Percentiles rank a stretch among this genome's conserved stretches.
Conservation (phyloP, 164 flowering plant genomes). For the Berberis thunbergii region DNA sequence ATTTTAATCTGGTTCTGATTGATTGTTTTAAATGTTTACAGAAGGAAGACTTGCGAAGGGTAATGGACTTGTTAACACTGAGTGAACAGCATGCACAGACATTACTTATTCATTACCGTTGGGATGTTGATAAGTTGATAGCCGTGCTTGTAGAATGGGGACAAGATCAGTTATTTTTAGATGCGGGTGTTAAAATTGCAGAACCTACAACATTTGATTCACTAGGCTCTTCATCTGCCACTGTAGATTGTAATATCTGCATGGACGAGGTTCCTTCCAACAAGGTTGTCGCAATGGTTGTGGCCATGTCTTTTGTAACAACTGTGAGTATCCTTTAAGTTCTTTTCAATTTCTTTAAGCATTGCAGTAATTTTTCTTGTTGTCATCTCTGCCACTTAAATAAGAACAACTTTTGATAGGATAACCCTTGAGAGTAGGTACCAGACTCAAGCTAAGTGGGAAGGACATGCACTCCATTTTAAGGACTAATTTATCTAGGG, state of each 20-base stretch:
- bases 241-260: constrained; percentile 48
- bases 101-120: constrained; percentile 66
- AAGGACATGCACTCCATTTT: too few relatives aligned
- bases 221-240: constrained; percentile 12
- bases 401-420: too few relatives aligned
- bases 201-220: constrained; percentile 15
- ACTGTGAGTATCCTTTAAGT: constrained; percentile 33
- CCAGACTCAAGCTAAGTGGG: too few relatives aligned
- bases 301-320: constrained; percentile 75
- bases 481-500: too few relatives aligned
- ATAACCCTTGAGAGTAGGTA: too few relatives aligned
- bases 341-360: too few relatives aligned
- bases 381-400: too few relatives aligned
- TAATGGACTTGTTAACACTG: constrained; percentile 60
- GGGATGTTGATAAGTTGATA: constrained; percentile 65
- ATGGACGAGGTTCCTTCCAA: constrained; percentile 40
- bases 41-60: constrained; percentile 62
- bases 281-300: constrained; percentile 63
- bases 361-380: too few relatives aligned
- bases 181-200: constrained; percentile 51
- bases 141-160: constrained; percentile 67
- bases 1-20: not conserved
- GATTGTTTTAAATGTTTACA: constrained; percentile 14
- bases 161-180: constrained; percentile 36
- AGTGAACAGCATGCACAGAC: constrained; percentile 79